Percentiles rank a stretch among this genome's conserved stretches.
Evolutionary conservation across 2,329 filamentous ascomycete genomes (phyloP).

Genomic region (Sporothrix euskadiensis): DNA sequence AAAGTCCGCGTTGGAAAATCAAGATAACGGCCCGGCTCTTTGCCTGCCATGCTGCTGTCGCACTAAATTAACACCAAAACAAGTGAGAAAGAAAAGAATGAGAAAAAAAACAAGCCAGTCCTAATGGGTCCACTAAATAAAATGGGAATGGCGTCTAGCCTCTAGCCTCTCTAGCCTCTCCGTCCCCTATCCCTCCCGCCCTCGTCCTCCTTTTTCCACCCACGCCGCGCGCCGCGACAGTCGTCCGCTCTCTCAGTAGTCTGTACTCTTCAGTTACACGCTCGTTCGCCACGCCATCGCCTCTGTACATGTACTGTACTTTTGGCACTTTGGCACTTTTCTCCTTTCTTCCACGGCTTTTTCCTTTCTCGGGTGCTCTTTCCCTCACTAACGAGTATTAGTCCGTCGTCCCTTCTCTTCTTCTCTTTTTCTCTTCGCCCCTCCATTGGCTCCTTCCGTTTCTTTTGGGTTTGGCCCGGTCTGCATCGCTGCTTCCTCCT

Average conservation of each 20-base stretch:
- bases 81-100: background rate
- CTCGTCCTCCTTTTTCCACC: background rate
- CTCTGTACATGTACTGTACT: background rate
- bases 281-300: background rate
- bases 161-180: slow-evolving; percentile 11
- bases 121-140: slow-evolving; percentile 17
- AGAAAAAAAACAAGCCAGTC: background rate
- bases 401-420: background rate
- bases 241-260: background rate
- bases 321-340: background rate
- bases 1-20: background rate
- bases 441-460: background rate
- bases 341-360: background rate
- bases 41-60: background rate
- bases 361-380: background rate
- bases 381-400: background rate
- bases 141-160: background rate
- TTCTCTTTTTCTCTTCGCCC: background rate
- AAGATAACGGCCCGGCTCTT: slow-evolving; percentile 11
- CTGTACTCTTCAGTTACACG: background rate
- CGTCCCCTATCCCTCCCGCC: slow-evolving; percentile 7
- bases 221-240: slow-evolving; percentile 7
- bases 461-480: background rate
- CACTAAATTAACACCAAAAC: slow-evolving; percentile 10
- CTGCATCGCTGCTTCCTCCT: background rate